phyloP scores from a whole-genome alignment of 2,329 filamentous ascomycete genomes.

The Nothophaeocryptopus gaeumannii region DNA sequence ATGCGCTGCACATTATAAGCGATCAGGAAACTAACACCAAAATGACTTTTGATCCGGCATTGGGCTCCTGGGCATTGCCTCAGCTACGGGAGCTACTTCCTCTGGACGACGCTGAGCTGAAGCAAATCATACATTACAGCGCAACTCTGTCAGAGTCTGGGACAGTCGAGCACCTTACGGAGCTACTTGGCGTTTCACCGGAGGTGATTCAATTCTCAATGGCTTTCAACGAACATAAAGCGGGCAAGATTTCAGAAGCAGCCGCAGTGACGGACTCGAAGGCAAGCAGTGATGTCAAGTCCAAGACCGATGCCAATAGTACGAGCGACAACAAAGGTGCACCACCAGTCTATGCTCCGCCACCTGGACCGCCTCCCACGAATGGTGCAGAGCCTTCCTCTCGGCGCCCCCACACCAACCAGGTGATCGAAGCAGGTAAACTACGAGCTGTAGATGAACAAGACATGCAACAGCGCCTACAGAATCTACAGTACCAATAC shows the following conservation, averaged over 20 bases:
- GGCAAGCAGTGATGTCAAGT: too few relatives aligned
- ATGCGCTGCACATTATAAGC: too few relatives aligned
- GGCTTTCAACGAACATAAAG: constrained; percentile 5
- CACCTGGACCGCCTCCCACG: background rate
- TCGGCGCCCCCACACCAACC: constrained; percentile 36
- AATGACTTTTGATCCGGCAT: constrained; percentile 3
- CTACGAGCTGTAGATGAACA: constrained; percentile 44
- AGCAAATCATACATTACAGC: constrained; percentile 20
- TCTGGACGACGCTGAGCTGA: constrained; percentile 18
- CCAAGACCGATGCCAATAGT: background rate
- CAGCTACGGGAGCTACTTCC: constrained; percentile 18
- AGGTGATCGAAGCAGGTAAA: constrained; percentile 39
- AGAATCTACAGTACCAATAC: constrained; percentile 40
- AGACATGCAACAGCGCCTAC: constrained; percentile 45
- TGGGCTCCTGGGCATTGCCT: constrained; percentile 18
- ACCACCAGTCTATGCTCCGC: constrained; percentile 3
- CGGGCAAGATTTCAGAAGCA: background rate
- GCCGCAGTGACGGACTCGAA: too few relatives aligned
- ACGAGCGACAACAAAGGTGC: background rate
- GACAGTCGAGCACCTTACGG: constrained; percentile 11
- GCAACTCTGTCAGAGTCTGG: constrained; percentile 14
- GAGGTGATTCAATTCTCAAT: constrained; percentile 14
- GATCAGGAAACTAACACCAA: background rate
- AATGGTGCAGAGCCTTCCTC: too few relatives aligned
- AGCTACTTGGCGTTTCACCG: constrained; percentile 21